A percentile compares a stretch with the other conserved stretches of the same genome.
Conservation (phyloP, 2,329 filamentous ascomycete species). For the Tolypocladium inflatum region DNA sequence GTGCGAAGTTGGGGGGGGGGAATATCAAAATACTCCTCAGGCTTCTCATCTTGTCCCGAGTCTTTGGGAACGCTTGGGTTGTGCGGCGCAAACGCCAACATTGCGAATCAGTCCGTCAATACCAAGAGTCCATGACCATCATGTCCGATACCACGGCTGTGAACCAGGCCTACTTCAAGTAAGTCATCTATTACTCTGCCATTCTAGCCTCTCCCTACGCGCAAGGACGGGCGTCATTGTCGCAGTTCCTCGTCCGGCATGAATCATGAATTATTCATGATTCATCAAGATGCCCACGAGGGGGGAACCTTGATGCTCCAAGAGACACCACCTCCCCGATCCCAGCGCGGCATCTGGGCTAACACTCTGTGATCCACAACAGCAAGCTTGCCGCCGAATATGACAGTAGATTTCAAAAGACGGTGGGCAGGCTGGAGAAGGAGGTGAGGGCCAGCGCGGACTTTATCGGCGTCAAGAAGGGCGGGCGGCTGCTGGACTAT, state of each 20-base stretch:
- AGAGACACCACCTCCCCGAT: background rate
- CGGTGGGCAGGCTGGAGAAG: conserved; percentile 41
- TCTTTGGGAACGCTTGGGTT: background rate
- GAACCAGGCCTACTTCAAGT: conserved; percentile 35
- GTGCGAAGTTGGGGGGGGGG: background rate
- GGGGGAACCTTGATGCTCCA: background rate
- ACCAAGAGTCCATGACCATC: conserved; percentile 1
- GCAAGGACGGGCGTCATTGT: no score
- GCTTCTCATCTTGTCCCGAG: background rate
- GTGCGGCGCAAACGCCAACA: background rate
- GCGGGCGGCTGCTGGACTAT: conserved; percentile 58
- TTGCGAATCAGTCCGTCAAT: background rate
- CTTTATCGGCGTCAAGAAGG: conserved; percentile 48
- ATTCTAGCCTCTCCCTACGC: no score
- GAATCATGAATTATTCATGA: background rate
- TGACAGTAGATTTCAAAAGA: conserved; percentile 45
- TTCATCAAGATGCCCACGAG: no score
- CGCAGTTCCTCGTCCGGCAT: background rate
- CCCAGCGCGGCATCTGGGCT: background rate
- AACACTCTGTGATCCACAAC: background rate
- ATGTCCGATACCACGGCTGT: conserved; percentile 22
- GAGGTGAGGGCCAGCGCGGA: conserved; percentile 42
- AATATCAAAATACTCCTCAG: no score
- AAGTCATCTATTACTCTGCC: conserved; percentile 10
- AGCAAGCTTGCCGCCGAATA: conserved; percentile 21